Evolutionary conservation across 768 basidiomycete genomes (phyloP).

Genomic region (Amanita exitialis): DNA sequence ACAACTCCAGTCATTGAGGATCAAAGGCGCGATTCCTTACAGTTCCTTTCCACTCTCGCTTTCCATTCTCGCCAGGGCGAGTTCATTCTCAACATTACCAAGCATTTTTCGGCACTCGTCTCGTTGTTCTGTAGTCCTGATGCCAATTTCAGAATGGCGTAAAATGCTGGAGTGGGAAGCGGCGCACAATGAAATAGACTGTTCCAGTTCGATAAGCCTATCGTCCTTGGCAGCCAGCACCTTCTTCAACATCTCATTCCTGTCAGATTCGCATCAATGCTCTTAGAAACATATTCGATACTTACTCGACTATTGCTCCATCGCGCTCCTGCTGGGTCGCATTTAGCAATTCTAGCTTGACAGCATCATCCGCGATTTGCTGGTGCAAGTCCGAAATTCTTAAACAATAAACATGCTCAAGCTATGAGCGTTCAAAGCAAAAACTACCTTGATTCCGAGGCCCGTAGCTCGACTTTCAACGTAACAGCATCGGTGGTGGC

Average conservation of each 20-base stretch:
- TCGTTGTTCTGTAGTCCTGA: background rate
- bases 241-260: background rate
- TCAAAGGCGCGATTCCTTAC: background rate
- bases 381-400: conserved; percentile 4
- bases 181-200: background rate
- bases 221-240: background rate
- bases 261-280: background rate
- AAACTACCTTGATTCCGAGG: conserved; percentile 13
- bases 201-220: background rate
- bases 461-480: conserved; percentile 13
- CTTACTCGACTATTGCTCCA: background rate
- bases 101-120: background rate
- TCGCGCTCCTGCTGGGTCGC: background rate
- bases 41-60: background rate
- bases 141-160: background rate
- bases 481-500: conserved; percentile 14
- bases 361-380: background rate
- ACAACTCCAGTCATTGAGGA: background rate
- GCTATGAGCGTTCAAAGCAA: conserved; percentile 1
- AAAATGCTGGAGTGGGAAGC: background rate
- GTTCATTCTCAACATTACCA: background rate
- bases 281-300: background rate
- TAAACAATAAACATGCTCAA: conserved; percentile 7
- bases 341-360: background rate
- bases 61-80: background rate